phyloP scores from a whole-genome alignment of 2,329 filamentous ascomycete genomes.

The Penicillium paneum region DNA sequence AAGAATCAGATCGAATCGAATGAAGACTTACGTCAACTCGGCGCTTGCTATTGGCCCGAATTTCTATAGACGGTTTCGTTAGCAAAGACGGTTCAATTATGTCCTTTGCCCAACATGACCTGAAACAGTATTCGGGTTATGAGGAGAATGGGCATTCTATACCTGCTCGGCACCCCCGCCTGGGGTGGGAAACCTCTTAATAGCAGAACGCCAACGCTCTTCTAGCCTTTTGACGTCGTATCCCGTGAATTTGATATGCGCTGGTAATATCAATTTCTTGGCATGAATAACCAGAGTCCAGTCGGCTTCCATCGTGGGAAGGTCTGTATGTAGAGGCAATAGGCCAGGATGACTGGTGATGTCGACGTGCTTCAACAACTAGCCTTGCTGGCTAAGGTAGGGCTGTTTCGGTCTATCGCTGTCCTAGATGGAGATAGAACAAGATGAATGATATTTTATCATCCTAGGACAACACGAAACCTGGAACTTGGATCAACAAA shows the following conservation, averaged over 20 bases:
- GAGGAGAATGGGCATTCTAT: neutral
- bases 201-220: neutral
- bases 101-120: neutral
- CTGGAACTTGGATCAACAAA: neutral
- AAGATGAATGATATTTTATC: neutral
- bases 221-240: neutral
- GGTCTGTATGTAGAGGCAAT: neutral
- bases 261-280: no score
- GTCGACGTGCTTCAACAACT: neutral
- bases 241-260: neutral
- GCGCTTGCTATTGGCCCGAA: neutral
- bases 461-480: neutral
- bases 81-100: neutral
- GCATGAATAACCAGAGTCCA: neutral
- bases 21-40: neutral
- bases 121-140: neutral
- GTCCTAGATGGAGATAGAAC: neutral
- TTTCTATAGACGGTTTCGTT: neutral
- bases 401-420: neutral
- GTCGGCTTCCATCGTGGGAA: neutral
- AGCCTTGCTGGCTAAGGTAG: no score
- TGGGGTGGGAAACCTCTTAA: neutral
- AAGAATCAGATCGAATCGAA: neutral
- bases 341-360: neutral
- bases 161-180: neutral